These are phyloP conservation scores for Aspergillus pseudonomiae DNA, from an alignment of 2,329 filamentous ascomycete genomes.

Conservation along the genomic window DNA sequence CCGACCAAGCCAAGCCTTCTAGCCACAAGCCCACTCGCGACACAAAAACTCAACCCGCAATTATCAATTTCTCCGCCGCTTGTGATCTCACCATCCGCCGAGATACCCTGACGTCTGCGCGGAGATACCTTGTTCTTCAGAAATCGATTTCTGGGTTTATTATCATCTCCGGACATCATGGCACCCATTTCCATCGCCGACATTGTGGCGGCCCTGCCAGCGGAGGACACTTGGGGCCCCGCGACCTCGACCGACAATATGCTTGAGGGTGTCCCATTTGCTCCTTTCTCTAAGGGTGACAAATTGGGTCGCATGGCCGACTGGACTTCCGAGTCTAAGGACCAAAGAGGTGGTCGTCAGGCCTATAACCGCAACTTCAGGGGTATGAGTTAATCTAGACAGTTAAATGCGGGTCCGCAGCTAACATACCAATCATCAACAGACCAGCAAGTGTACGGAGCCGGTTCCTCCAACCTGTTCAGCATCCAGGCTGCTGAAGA, in stretches of 20 bases:
- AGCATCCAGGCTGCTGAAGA: slow-evolving; percentile 90
- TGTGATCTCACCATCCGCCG: slow-evolving; percentile 5
- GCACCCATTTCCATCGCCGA: slow-evolving; percentile 61
- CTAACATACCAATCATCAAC: background rate
- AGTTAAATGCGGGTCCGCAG: background rate
- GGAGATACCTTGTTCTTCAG: background rate
- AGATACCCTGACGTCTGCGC: slow-evolving; percentile 2
- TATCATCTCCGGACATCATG: slow-evolving; percentile 40
- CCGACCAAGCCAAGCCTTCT: slow-evolving; percentile 16
- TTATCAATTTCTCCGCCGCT: background rate
- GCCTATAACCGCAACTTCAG: slow-evolving; percentile 93
- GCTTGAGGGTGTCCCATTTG: slow-evolving; percentile 92
- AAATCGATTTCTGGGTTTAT: background rate
- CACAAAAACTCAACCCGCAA: slow-evolving; percentile 26
- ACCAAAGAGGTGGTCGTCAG: slow-evolving; percentile 73
- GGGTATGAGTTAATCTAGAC: slow-evolving; percentile 58
- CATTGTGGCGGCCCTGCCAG: slow-evolving; percentile 71
- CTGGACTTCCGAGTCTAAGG: slow-evolving; percentile 91
- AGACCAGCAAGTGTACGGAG: slow-evolving; percentile 98
- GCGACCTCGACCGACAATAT: slow-evolving; percentile 80
- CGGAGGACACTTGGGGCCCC: slow-evolving; percentile 86
- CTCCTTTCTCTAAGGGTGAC: slow-evolving; percentile 97
- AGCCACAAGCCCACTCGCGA: slow-evolving; percentile 19
- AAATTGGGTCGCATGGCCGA: slow-evolving; percentile 99
- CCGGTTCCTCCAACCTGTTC: slow-evolving; percentile 83